Percentiles rank a stretch among this genome's conserved stretches.
These are phyloP conservation scores for Ilyonectria destructans DNA, from an alignment of 2,329 filamentous ascomycete genomes.

Conservation along the genomic window DNA sequence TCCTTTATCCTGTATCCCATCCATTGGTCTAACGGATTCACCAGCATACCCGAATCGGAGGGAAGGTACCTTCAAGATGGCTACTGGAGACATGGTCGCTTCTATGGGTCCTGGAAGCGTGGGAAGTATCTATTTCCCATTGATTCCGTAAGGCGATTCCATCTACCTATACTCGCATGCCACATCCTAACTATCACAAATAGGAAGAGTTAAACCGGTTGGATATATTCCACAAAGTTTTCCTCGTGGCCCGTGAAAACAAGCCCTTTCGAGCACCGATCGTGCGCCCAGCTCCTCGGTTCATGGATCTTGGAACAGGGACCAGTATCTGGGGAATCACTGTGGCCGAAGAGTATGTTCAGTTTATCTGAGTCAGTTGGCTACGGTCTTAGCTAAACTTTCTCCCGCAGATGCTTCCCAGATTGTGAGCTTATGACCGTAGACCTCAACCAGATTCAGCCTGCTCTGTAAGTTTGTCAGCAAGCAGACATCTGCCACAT, in stretches of 20 bases:
- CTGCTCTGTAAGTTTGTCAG: conserved; percentile 52
- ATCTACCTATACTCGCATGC: not conserved
- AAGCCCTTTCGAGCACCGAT: conserved; percentile 45
- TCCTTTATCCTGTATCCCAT: not conserved
- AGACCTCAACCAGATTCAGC: conserved; percentile 60
- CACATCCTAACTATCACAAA: conserved; percentile 35
- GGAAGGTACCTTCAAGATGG: conserved; percentile 48
- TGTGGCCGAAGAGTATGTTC: conserved; percentile 78
- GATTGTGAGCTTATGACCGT: conserved; percentile 56
- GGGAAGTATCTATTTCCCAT: conserved; percentile 85
- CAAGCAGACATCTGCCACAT: not conserved
- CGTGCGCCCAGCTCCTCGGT: conserved; percentile 50
- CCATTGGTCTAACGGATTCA: conserved; percentile 34
- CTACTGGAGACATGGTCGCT: conserved; percentile 75
- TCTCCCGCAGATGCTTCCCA: conserved; percentile 38
- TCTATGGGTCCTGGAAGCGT: conserved; percentile 78
- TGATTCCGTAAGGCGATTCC: conserved; percentile 74
- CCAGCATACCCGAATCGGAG: conserved; percentile 40
- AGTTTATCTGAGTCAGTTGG: conserved; percentile 62
- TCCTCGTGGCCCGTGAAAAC: conserved; percentile 74
- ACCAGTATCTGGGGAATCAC: conserved; percentile 95
- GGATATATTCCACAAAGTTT: conserved; percentile 87
- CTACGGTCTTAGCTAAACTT: conserved; percentile 9
- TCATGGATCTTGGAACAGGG: conserved; percentile 84
- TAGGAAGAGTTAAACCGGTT: conserved; percentile 83